These are phyloP conservation scores for Stephania japonica DNA, from an alignment of 164 flowering plant genomes.

Conservation along the genomic window DNA sequence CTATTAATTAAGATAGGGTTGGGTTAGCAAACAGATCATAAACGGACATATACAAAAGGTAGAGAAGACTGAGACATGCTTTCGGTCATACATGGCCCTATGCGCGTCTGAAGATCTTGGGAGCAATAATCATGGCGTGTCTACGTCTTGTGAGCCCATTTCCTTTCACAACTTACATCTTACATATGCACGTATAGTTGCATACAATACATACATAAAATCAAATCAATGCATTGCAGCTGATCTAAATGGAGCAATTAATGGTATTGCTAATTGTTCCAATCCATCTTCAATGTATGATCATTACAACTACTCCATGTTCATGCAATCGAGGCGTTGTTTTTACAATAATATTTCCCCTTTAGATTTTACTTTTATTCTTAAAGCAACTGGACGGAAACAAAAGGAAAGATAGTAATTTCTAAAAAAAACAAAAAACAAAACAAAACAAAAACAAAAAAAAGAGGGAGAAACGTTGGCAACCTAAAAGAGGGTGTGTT, in stretches of 20 bases:
- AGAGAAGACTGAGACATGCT: background rate
- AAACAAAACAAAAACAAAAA: too few relatives aligned
- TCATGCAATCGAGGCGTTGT: too few relatives aligned
- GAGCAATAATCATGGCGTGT: background rate
- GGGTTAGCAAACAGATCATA: background rate
- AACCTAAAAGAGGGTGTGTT: too few relatives aligned
- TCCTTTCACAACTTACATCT: background rate
- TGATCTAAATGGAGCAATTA: background rate
- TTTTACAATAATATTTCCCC: too few relatives aligned
- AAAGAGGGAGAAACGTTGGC: too few relatives aligned
- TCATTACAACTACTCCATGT: background rate
- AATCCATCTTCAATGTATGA: background rate
- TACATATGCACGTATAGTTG: background rate
- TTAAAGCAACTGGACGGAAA: too few relatives aligned
- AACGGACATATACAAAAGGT: background rate
- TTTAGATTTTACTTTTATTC: too few relatives aligned
- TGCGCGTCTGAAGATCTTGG: background rate
- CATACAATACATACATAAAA: too few relatives aligned
- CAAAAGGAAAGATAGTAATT: too few relatives aligned
- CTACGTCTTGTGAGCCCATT: background rate
- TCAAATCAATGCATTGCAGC: background rate
- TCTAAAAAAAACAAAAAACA: too few relatives aligned
- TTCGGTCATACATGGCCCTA: background rate
- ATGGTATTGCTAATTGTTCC: background rate
- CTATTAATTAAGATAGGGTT: background rate